phyloP scores from a whole-genome alignment of 495 filamentous ascomycete genomes.

The Aspergillus baeticus region DNA sequence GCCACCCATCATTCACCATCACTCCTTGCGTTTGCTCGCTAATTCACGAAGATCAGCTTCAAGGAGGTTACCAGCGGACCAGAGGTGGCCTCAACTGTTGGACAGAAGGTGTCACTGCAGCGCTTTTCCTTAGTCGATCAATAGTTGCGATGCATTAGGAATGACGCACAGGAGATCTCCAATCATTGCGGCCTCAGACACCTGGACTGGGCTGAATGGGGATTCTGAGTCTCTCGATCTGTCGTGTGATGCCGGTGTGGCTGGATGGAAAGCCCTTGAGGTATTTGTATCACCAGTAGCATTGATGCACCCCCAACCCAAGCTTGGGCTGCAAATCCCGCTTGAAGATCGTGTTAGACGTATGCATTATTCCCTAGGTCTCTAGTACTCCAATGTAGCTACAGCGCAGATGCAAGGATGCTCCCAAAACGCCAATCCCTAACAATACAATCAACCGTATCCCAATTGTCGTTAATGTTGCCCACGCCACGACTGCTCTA shows the following conservation, averaged over 20 bases:
- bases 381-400: not conserved
- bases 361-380: not conserved
- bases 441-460: not conserved
- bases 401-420: not conserved
- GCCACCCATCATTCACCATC: not conserved
- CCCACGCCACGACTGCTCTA: not conserved
- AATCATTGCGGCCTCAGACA: not conserved
- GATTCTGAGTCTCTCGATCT: not conserved
- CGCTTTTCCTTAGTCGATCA: slow-evolving; percentile 11
- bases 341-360: slow-evolving; percentile 1
- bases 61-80: not conserved
- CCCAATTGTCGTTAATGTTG: not conserved
- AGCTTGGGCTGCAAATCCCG: slow-evolving; percentile 1
- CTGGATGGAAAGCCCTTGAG: slow-evolving; percentile 4
- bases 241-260: slow-evolving; percentile 13
- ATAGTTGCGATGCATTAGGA: slow-evolving; percentile 14
- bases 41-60: not conserved
- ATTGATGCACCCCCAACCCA: not conserved
- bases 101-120: slow-evolving; percentile 13
- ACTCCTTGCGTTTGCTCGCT: slow-evolving; percentile 1
- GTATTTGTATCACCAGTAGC: slow-evolving; percentile 13
- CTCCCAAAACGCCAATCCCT: not conserved
- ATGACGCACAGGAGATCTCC: slow-evolving; percentile 16
- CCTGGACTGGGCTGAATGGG: not conserved
- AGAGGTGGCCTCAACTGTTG: slow-evolving; percentile 6